These are phyloP conservation scores for Hagleromyces aurorensis DNA, from an alignment of 805 yeast genomes.

Conservation along the genomic window DNA sequence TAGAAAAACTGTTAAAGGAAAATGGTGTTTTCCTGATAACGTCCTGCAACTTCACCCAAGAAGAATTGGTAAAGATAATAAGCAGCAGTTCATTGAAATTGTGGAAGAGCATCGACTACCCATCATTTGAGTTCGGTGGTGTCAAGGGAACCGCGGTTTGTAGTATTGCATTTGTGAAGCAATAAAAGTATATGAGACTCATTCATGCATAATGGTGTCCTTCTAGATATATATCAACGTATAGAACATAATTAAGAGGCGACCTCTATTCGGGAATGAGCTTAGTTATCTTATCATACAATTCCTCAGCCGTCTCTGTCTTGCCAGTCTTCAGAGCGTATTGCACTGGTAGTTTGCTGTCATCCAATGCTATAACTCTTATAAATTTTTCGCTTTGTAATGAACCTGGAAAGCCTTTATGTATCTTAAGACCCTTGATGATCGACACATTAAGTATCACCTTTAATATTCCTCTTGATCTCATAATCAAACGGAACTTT, in stretches of 20 bases:
- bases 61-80: slow-evolving; percentile 55
- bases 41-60: slow-evolving; percentile 87
- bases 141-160: slow-evolving; percentile 81
- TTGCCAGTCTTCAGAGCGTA: slow-evolving; percentile 70
- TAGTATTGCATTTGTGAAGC: slow-evolving; percentile 65
- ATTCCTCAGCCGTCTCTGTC: slow-evolving; percentile 48
- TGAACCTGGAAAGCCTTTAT: slow-evolving; percentile 82
- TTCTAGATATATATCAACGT: slow-evolving; percentile 6
- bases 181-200: slow-evolving; percentile 6
- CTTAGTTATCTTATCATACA: slow-evolving; percentile 37
- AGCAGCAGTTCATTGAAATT: slow-evolving; percentile 40
- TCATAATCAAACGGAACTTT: slow-evolving; percentile 73
- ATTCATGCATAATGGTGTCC: not conserved
- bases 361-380: slow-evolving; percentile 62
- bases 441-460: slow-evolving; percentile 75
- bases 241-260: slow-evolving; percentile 2
- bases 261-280: slow-evolving; percentile 12
- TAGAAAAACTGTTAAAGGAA: slow-evolving; percentile 45
- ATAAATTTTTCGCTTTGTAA: slow-evolving; percentile 75
- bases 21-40: slow-evolving; percentile 69
- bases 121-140: slow-evolving; percentile 85
- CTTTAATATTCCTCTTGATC: slow-evolving; percentile 78
- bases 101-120: slow-evolving; percentile 68
- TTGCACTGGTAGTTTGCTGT: slow-evolving; percentile 62
- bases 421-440: slow-evolving; percentile 49